Percentiles rank a stretch among this genome's conserved stretches.
These are phyloP conservation scores for Calonectria naviculata DNA, from an alignment of 2,329 filamentous ascomycete genomes.

Conservation along the genomic window DNA sequence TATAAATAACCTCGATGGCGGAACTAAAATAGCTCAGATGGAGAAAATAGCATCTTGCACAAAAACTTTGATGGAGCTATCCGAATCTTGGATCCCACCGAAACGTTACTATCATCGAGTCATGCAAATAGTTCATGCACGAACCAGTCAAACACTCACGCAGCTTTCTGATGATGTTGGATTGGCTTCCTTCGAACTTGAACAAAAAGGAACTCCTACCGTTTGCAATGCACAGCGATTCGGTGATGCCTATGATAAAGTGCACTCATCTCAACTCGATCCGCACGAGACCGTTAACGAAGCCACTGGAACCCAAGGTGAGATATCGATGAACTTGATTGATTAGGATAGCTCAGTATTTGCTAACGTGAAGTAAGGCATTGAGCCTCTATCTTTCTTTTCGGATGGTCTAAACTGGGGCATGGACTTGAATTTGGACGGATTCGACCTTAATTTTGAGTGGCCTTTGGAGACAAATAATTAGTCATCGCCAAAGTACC, in stretches of 20 bases:
- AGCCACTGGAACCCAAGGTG: background rate
- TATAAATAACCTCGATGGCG: background rate
- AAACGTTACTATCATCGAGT: background rate
- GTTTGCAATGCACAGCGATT: background rate
- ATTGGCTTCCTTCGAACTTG: background rate
- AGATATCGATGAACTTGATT: background rate
- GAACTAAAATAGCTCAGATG: background rate
- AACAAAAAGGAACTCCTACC: too few species aligned
- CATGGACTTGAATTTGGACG: background rate
- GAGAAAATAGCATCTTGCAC: background rate
- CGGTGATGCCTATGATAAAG: background rate
- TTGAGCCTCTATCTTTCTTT: background rate
- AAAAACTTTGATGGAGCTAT: conserved; percentile 3
- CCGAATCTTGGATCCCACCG: background rate
- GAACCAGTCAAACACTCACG: background rate
- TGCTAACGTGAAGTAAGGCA: background rate
- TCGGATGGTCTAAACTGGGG: background rate
- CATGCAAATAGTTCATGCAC: background rate
- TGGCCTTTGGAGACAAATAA: background rate
- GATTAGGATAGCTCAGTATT: background rate
- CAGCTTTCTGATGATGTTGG: background rate
- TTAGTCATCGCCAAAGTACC: background rate
- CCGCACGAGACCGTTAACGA: background rate
- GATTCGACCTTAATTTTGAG: background rate
- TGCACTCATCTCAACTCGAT: background rate